These are phyloP conservation scores for Metarhizium rileyi DNA, from an alignment of 2,329 filamentous ascomycete genomes.

Conservation along the genomic window DNA sequence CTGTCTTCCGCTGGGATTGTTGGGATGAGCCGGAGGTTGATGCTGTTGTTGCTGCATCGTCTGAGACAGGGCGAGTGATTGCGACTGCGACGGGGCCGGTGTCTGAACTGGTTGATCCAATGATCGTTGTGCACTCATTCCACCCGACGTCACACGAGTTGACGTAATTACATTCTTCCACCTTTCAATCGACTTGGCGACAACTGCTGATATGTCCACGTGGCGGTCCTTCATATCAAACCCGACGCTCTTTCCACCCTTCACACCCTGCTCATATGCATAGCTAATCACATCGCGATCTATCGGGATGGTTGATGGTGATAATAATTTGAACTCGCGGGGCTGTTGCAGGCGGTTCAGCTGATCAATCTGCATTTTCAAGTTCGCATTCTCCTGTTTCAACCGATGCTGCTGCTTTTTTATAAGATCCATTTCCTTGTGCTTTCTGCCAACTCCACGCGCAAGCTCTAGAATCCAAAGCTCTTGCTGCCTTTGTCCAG, in stretches of 20 bases:
- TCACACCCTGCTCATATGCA: conserved; percentile 35
- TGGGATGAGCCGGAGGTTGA: conserved; percentile 7
- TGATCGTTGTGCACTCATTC: conserved; percentile 40
- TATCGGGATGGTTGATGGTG: conserved; percentile 43
- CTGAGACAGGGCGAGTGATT: conserved; percentile 13
- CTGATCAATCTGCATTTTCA: conserved; percentile 50
- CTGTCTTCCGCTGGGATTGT: conserved; percentile 13
- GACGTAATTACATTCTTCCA: conserved; percentile 54
- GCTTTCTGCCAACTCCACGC: conserved; percentile 45
- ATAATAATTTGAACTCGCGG: conserved; percentile 44
- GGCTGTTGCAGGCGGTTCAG: conserved; percentile 50
- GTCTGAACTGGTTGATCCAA: conserved; percentile 27
- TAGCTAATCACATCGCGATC: conserved; percentile 38
- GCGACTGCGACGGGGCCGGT: conserved; percentile 13
- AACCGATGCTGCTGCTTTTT: conserved; percentile 39
- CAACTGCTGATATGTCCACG: conserved; percentile 39
- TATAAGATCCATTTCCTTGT: conserved; percentile 44
- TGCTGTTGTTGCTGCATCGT: conserved; percentile 15
- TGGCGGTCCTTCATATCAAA: conserved; percentile 41
- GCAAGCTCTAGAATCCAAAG: conserved; percentile 55
- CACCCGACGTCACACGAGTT: conserved; percentile 30
- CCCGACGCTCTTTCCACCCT: conserved; percentile 31
- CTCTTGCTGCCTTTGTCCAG: conserved; percentile 44
- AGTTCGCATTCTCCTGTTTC: conserved; percentile 46
- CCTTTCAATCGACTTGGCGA: conserved; percentile 46